A percentile compares a stretch with the other conserved stretches of the same genome.
These are phyloP conservation scores for Tylopilus vinaceipallidus DNA, from an alignment of 768 basidiomycete species.

Conservation along the genomic window DNA sequence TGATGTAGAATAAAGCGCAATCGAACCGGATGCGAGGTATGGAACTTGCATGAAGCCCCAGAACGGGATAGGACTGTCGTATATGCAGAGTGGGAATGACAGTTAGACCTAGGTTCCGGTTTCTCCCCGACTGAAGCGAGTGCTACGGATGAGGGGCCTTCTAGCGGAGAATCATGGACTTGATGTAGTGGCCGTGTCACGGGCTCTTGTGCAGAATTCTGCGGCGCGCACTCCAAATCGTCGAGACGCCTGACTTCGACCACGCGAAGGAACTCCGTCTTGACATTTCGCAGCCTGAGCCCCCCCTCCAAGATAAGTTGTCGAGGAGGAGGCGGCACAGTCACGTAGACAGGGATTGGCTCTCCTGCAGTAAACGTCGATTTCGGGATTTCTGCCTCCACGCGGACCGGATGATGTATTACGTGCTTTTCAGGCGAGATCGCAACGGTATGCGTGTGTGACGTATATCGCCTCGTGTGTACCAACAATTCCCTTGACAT, in stretches of 20 bases:
- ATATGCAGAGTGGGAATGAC: constrained; percentile 41
- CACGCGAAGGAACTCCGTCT: constrained; percentile 70
- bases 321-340: constrained; percentile 70
- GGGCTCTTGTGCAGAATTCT: constrained; percentile 27
- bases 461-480: constrained; percentile 72
- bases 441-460: constrained; percentile 56
- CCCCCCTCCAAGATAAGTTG: constrained; percentile 69
- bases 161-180: constrained; percentile 17
- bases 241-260: constrained; percentile 55
- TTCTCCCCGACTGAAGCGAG: constrained; percentile 26
- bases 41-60: constrained; percentile 91
- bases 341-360: constrained; percentile 74
- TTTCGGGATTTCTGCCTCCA: constrained; percentile 71
- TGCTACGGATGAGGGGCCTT: constrained; percentile 33
- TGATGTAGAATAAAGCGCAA: constrained; percentile 82
- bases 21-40: constrained; percentile 68
- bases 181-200: constrained; percentile 9
- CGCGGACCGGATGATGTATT: constrained; percentile 60
- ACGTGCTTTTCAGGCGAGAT: constrained; percentile 58
- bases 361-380: constrained; percentile 72
- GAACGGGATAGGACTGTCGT: constrained; percentile 71
- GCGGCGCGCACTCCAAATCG: constrained; percentile 30
- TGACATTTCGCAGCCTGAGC: constrained; percentile 75
- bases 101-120: constrained; percentile 37
- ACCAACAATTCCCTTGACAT: constrained; percentile 60